Evolutionary conservation across 1,284 basidiomycete species (phyloP), one percentile per base, ranked within the genome.

Genomic region (Ustilago trichophora): DNA sequence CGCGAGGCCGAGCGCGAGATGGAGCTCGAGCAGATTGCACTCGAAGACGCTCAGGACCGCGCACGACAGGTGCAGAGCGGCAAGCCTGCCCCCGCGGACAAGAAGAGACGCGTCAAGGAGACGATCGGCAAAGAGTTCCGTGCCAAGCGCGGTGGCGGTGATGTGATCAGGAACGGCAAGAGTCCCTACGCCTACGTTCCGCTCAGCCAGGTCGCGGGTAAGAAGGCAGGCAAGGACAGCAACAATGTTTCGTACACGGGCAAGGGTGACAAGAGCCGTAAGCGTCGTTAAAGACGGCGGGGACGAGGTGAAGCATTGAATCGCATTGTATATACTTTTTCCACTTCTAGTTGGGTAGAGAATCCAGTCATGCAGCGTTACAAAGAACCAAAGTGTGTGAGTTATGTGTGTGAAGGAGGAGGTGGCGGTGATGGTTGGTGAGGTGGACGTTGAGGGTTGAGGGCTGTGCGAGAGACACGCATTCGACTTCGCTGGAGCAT

Each of bases 131-230:
- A 63, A 34, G 75, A 76, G 64, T 81, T 79, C 65, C 52, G 64
- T 15, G 72, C 77, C 21, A 70, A 69, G 37, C 57, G 68, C 19
- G 79, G 75, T 22, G 60, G 71, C 25, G 79, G 79, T 18, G 79
- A 80, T 43, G 85, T 97, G 80, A 95, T 92, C 83, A 86, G 88
- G 21, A 89, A 90, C 32, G 83, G 91, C 44, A 83, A 85, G 44
- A 93, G 94, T 77, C 96, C 96, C 2, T 98, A 92, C 82, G 93
- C 92, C 16, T 99, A 98, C 81, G 77, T 80, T 7, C 76, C 78
- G 24, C 62, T 80, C 29, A 63, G 65, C 29, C 56, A 75, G 37
- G 72, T 80, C 1, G 65, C 71, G 4, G 73, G 71, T 12, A 80
- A 80, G 63, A 73, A 69, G 50, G 50, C 46, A n/a, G 49, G 45